Base-by-base conservation (phyloP, 768 basidiomycete genomes). In the Auriscalpium vulgare region DNA sequence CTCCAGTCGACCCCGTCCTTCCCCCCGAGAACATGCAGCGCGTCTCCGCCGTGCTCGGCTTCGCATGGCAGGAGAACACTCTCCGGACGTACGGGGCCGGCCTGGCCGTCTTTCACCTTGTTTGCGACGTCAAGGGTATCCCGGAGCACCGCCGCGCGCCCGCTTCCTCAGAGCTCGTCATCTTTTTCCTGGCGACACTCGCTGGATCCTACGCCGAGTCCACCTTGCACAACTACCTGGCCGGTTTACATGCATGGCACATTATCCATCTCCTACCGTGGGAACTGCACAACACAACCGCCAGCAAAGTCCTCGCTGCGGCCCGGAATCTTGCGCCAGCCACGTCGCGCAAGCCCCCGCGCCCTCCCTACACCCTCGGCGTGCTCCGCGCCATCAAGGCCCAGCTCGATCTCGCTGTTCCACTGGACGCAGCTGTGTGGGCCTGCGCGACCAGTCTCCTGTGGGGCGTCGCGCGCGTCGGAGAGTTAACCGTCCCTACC, bases 211-310 rank as follows among this genome's bases (percentile, higher is more conserved):
- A 29, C 23, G 23, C 23, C 3, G 23, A 29, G 5, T 29, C 23
- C 23, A 29, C 78, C 75, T 58, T 79, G 0, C 40, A 51, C 1
- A 78, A 77, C 62, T 77, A 74, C 54, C 17, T 77, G 0, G 57
- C 59, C 1, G 73, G 71, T 0, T 46, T 80, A 1, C 60, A 70
- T 1, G 76, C 78, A 3, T 81, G 78, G 78, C 77, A 81, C 59
- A 63, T 72, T 1, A 50, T 79, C 0, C 77, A 81, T 54, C 66
- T 75, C 0, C 5, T 74, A 0, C 46, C 29, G 0, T 78, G 73
- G 72, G 46, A 13, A 0, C 53, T 71, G 1, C 59, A 73, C 36
- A 46, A 66, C 1, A 44, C 47, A 0, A 63, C 71, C 19, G 36
- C 74, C 13, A 64, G 72, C 0, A 55, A 65, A 0, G 36, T 74